Evolutionary conservation across 2,329 filamentous ascomycete genomes (phyloP).

Genomic region (Ceratocystiopsis brevicomis): DNA sequence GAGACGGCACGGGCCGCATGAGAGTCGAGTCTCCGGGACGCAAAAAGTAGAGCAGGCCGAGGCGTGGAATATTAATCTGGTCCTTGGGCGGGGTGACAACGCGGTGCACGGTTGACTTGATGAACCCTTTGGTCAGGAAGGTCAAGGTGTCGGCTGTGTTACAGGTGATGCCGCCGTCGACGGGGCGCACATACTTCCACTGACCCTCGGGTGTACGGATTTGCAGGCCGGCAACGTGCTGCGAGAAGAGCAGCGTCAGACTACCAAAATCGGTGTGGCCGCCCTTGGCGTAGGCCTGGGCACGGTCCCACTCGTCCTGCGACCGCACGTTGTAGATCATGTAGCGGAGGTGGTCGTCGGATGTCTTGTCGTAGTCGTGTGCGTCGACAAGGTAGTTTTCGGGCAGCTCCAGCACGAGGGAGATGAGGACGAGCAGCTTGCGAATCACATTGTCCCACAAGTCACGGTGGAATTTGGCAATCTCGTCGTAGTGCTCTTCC

Average conservation of each 20-base stretch:
- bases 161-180: slow-evolving; percentile 23
- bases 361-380: slow-evolving; percentile 29
- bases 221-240: slow-evolving; percentile 70
- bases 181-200: slow-evolving; percentile 30
- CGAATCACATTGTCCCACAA: slow-evolving; percentile 13
- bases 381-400: slow-evolving; percentile 30
- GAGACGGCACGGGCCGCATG: slow-evolving; percentile 6
- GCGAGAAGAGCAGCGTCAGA: slow-evolving; percentile 56
- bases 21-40: slow-evolving; percentile 14
- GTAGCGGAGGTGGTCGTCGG: slow-evolving; percentile 34
- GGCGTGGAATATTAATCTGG: slow-evolving; percentile 25
- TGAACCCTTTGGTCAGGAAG: slow-evolving; percentile 13
- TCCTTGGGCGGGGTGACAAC: slow-evolving; percentile 16
- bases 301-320: slow-evolving; percentile 18
- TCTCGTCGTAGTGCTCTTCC: slow-evolving; percentile 23
- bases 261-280: slow-evolving; percentile 77
- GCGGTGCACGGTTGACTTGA: slow-evolving; percentile 7
- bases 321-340: slow-evolving; percentile 30
- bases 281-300: slow-evolving; percentile 23
- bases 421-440: slow-evolving; percentile 8
- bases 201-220: slow-evolving; percentile 40
- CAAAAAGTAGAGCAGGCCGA: slow-evolving; percentile 32
- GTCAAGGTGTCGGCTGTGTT: slow-evolving; percentile 20
- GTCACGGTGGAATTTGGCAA: slow-evolving; percentile 22
- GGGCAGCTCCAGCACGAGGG: slow-evolving; percentile 31